A percentile compares a stretch with the other conserved stretches of the same genome.
Evolutionary conservation across 345 rosid genomes (phyloP).

Genomic region (Hibiscus tridactylites): DNA sequence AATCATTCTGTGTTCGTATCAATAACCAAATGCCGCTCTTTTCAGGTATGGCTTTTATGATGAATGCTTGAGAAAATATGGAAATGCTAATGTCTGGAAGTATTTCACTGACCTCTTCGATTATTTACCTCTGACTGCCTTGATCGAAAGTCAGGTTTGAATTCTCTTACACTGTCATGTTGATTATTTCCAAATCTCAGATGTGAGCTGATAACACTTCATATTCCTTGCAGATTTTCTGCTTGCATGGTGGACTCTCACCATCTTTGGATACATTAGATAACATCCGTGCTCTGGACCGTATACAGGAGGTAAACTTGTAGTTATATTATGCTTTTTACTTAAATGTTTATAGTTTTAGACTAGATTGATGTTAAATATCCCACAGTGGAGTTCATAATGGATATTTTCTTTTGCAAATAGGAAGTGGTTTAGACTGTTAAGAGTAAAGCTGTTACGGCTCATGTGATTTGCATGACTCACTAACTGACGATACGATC

Average conservation of each 20-base stretch:
- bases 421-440: neutral
- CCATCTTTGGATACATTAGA: conserved; percentile 84
- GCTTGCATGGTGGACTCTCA: conserved; percentile 88
- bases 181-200: neutral
- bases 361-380: neutral
- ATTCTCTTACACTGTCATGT: neutral
- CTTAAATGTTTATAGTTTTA: neutral
- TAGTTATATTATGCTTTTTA: neutral
- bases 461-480: neutral
- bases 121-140: conserved; percentile 51
- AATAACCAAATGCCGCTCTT: conserved; percentile 1
- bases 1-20: neutral
- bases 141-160: conserved; percentile 57
- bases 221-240: conserved; percentile 36
- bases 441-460: neutral
- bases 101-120: conserved; percentile 54
- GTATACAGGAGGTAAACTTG: conserved; percentile 70
- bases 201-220: conserved; percentile 12
- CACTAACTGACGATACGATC: neutral
- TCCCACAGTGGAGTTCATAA: neutral
- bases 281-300: conserved; percentile 75
- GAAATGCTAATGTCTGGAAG: conserved; percentile 64
- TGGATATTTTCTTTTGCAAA: neutral
- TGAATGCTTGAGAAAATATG: conserved; percentile 56
- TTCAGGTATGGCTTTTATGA: conserved; percentile 61